These are phyloP conservation scores for Vitis cinerea DNA, from an alignment of 164 flowering plant species.

Conservation along the genomic window DNA sequence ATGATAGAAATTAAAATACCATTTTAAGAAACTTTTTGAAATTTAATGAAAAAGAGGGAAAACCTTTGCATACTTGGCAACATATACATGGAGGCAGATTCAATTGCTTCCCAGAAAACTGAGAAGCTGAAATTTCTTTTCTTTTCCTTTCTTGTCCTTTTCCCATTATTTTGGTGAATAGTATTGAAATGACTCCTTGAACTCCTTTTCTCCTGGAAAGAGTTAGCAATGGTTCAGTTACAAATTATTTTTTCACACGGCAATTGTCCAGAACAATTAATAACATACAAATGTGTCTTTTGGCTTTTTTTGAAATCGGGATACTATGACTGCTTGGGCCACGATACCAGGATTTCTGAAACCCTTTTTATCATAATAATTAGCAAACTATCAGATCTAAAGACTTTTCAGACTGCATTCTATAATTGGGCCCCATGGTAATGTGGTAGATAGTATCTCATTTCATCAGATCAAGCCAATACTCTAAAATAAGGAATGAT, in stretches of 20 bases:
- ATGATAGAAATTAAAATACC: neutral
- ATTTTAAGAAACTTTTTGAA: neutral
- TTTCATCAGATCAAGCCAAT: neutral
- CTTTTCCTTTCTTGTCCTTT: neutral
- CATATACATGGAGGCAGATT: constrained; percentile 2
- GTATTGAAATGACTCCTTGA: neutral
- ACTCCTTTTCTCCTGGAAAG: neutral
- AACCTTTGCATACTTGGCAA: neutral
- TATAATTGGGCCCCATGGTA: neutral
- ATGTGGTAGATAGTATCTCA: neutral
- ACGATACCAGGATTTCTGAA: neutral
- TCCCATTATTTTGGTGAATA: constrained; percentile 1
- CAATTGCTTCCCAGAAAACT: neutral
- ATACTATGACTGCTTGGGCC: neutral
- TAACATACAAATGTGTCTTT: neutral
- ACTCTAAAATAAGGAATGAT: no score
- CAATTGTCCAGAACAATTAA: neutral
- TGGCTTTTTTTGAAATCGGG: neutral
- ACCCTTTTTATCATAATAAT: neutral
- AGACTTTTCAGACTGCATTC: neutral
- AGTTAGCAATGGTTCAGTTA: neutral
- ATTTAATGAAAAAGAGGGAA: neutral
- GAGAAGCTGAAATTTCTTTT: neutral
- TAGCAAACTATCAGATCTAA: neutral
- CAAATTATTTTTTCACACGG: neutral